Conservation (phyloP, 306 rosid genomes). For the Inga leiocalycina region DNA sequence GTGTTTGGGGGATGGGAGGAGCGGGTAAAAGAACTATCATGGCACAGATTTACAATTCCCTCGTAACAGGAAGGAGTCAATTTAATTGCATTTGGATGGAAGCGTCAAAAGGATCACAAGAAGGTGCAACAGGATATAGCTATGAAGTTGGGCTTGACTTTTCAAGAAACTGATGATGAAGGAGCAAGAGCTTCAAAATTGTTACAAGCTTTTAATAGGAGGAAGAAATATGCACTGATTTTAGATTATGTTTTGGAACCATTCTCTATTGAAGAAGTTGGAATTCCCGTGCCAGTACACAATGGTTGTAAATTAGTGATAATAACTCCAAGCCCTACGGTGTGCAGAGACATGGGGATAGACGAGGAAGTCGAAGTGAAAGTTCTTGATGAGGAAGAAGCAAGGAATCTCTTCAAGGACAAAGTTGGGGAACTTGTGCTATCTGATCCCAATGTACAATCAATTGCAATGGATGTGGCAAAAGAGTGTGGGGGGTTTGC, state of each 20-base stretch:
- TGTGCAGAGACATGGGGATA: constrained; percentile 33
- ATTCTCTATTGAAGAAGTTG: constrained; percentile 25
- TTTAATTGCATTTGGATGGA: background rate
- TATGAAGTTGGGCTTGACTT: background rate
- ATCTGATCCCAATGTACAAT: background rate
- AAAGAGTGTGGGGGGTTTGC: background rate
- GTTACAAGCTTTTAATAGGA: background rate
- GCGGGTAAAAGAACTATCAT: constrained; percentile 35
- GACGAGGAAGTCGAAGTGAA: constrained; percentile 19
- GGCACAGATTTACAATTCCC: constrained; percentile 9
- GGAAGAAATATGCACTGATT: constrained; percentile 11
- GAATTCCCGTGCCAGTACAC: constrained; percentile 29
- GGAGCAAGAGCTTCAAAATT: background rate
- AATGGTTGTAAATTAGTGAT: constrained; percentile 6
- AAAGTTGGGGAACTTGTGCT: background rate
- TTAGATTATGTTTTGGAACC: constrained; percentile 32
- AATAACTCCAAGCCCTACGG: no score
- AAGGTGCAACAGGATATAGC: constrained; percentile 30
- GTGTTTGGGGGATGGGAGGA: constrained; percentile 32
- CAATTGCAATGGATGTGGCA: background rate
- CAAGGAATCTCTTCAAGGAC: constrained; percentile 25
- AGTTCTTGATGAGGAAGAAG: constrained; percentile 9
- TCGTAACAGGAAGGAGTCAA: background rate
- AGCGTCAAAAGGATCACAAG: background rate
- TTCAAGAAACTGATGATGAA: background rate